These are phyloP conservation scores for Paramecium biaurelia DNA, from an alignment of 73 alveolate species.

Conservation along the genomic window DNA sequence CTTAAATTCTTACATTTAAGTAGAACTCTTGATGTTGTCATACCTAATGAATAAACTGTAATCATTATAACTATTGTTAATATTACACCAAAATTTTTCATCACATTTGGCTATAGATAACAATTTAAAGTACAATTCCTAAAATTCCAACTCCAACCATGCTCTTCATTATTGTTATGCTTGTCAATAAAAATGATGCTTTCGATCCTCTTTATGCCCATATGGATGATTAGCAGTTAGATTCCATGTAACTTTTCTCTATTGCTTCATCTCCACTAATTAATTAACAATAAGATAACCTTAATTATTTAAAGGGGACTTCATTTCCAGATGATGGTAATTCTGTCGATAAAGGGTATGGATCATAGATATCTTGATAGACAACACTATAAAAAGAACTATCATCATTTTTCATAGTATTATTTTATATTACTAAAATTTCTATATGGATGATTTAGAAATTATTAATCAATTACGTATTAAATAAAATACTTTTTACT, in stretches of 20 bases:
- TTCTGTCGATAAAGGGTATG: neutral
- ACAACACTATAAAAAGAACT: neutral
- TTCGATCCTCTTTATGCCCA: conserved; percentile 45
- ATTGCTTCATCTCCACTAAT: conserved; percentile 44
- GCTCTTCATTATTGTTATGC: conserved; percentile 44
- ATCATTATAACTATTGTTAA: neutral
- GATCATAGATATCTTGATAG: conserved; percentile 10
- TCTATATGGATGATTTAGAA: neutral
- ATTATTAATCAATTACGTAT: neutral
- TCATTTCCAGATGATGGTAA: neutral
- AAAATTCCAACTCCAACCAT: conserved; percentile 50
- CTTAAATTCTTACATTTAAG: conserved; percentile 22
- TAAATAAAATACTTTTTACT: neutral
- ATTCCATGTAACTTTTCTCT: conserved; percentile 20
- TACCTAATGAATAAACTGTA: neutral
- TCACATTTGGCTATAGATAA: conserved; percentile 13
- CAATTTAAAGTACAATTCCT: neutral
- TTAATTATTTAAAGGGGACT: neutral
- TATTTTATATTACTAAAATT: neutral
- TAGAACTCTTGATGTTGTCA: neutral
- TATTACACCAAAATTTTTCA: conserved; percentile 12
- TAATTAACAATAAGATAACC: neutral
- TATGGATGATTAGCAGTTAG: conserved; percentile 5
- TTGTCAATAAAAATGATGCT: conserved; percentile 33
- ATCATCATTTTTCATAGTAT: neutral